Evolutionary conservation across 495 filamentous ascomycete species (phyloP).

Genomic region (Penicillium angulare): DNA sequence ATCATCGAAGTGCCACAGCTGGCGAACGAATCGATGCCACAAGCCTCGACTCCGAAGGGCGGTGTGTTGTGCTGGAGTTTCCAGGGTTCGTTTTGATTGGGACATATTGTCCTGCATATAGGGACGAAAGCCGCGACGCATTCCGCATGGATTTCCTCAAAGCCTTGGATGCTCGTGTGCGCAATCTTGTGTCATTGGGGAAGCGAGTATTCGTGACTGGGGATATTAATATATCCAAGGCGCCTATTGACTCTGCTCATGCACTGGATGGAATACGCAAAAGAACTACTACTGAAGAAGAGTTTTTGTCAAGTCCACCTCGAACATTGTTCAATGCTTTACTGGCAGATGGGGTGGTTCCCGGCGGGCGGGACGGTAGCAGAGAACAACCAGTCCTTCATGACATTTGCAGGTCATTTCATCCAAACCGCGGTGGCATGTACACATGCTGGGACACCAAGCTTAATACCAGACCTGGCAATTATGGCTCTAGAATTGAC

Average conservation of each 20-base stretch:
- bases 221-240: constrained; percentile 84
- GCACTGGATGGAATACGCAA: constrained; percentile 69
- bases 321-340: constrained; percentile 84
- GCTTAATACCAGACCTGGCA: constrained; percentile 84
- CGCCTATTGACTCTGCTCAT: constrained; percentile 71
- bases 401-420: constrained; percentile 84
- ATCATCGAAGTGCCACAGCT: background rate
- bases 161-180: constrained; percentile 75
- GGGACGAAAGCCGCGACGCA: constrained; percentile 78
- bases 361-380: constrained; percentile 66
- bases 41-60: constrained; percentile 83
- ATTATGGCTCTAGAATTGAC: constrained; percentile 88
- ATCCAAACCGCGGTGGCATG: constrained; percentile 80
- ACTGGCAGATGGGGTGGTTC: constrained; percentile 66
- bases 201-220: constrained; percentile 84
- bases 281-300: constrained; percentile 59
- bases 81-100: constrained; percentile 92
- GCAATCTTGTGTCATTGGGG: constrained; percentile 76
- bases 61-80: constrained; percentile 91
- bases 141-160: constrained; percentile 80
- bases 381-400: constrained; percentile 74
- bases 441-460: constrained; percentile 93
- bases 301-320: constrained; percentile 72
- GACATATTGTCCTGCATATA: constrained; percentile 82
- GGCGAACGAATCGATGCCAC: constrained; percentile 59